A percentile compares a stretch with the other conserved stretches of the same genome.
phyloP scores from a whole-genome alignment of 495 filamentous ascomycete genomes.

The Penicillium lividum region DNA sequence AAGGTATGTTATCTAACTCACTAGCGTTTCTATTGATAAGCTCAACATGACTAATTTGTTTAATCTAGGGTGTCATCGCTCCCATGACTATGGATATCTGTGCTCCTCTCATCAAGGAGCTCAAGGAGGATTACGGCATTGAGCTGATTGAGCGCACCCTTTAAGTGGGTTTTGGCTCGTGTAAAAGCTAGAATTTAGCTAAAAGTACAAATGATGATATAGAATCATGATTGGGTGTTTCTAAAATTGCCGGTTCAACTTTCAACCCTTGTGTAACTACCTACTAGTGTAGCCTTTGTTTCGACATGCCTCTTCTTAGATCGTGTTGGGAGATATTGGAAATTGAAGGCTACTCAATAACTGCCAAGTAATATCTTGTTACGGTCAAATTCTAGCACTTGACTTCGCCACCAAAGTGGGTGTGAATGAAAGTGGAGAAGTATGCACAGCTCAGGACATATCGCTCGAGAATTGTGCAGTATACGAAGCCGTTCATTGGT shows the following conservation, averaged over 20 bases:
- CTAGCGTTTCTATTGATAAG: not conserved
- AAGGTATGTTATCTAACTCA: constrained; percentile 38
- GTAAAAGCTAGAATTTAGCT: not conserved
- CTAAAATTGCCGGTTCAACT: not conserved
- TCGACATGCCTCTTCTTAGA: too few species aligned
- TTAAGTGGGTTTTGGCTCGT: constrained; percentile 20
- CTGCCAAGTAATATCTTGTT: too few species aligned
- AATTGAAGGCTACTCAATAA: too few species aligned
- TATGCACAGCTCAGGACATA: too few species aligned
- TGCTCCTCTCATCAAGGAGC: constrained; percentile 62
- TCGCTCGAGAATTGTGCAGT: too few species aligned
- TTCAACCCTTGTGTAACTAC: not conserved
- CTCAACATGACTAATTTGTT: not conserved
- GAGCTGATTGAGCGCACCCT: constrained; percentile 44
- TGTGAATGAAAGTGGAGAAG: too few species aligned
- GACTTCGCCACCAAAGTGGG: too few species aligned
- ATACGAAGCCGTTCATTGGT: too few species aligned
- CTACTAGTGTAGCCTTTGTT: too few species aligned
- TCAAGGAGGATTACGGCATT: constrained; percentile 41
- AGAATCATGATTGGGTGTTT: constrained; percentile 16
- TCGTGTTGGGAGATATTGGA: too few species aligned
- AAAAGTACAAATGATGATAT: constrained; percentile 23
- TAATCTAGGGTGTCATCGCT: constrained; percentile 65
- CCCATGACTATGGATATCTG: constrained; percentile 76
- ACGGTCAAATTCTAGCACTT: too few species aligned